Evolutionary conservation across 495 filamentous ascomycete genomes (phyloP).

Genomic region (Schizothecium vesticola): DNA sequence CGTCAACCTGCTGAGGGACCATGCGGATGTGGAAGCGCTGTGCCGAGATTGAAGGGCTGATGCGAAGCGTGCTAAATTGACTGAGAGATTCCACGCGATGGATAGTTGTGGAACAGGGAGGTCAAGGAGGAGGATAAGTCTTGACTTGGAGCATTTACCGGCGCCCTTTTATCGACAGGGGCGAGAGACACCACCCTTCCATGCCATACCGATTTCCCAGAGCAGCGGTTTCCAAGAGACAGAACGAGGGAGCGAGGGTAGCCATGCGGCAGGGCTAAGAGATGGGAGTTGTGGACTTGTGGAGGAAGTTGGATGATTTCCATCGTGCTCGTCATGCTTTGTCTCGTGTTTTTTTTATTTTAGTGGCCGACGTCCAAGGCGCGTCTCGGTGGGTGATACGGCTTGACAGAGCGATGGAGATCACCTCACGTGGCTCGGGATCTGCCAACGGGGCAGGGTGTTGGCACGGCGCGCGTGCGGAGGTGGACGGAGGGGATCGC

Average conservation of each 20-base stretch:
- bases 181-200: too few species aligned
- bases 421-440: neutral
- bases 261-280: neutral
- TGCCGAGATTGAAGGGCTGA: neutral
- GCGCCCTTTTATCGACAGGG: too few species aligned
- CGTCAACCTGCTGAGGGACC: conserved; percentile 45
- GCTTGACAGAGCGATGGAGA: neutral
- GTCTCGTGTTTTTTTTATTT: neutral
- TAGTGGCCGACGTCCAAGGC: too few species aligned
- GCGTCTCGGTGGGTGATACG: too few species aligned
- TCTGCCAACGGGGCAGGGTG: neutral
- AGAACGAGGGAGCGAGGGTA: neutral
- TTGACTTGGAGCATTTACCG: too few species aligned
- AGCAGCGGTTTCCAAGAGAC: neutral
- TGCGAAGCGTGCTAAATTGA: too few species aligned
- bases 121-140: too few species aligned
- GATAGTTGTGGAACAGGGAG: too few species aligned
- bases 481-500: neutral
- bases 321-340: neutral
- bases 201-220: neutral
- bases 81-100: too few species aligned
- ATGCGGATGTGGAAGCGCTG: conserved; percentile 29
- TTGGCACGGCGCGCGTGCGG: neutral
- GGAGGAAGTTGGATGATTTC: neutral
- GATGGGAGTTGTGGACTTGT: neutral